These are phyloP conservation scores for Cladosporium sp. DNA, from an alignment of 2,329 filamentous ascomycete genomes.

Conservation along the genomic window DNA sequence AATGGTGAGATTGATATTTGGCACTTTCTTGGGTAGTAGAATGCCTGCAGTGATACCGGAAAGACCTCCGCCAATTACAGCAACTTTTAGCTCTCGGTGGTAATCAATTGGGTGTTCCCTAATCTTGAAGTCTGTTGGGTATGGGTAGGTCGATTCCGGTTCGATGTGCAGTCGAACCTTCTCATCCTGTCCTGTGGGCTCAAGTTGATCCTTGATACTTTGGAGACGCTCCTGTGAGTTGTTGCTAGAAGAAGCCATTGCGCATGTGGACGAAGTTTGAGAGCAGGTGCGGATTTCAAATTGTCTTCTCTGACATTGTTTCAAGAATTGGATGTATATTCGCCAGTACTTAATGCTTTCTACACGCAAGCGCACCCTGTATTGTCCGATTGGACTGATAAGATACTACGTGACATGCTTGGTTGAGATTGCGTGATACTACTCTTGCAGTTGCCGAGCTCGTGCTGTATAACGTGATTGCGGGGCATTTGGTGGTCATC, in stretches of 20 bases:
- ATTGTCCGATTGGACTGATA: background rate
- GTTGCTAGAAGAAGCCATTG: background rate
- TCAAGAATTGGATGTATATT: background rate
- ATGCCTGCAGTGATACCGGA: constrained; percentile 66
- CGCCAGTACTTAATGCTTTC: background rate
- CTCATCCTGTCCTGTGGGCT: background rate
- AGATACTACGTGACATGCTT: background rate
- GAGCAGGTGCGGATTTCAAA: background rate
- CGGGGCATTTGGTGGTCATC: constrained; percentile 1
- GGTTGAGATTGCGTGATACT: constrained; percentile 20
- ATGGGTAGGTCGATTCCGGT: constrained; percentile 26
- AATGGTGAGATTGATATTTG: constrained; percentile 65
- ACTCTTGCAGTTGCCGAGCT: background rate
- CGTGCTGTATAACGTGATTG: constrained; percentile 15
- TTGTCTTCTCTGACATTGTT: background rate
- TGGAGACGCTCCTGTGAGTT: constrained; percentile 3
- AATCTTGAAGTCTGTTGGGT: constrained; percentile 35
- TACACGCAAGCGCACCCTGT: background rate
- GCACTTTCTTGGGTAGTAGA: constrained; percentile 68
- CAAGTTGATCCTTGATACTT: background rate
- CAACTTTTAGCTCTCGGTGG: constrained; percentile 36
- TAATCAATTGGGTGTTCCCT: constrained; percentile 35
- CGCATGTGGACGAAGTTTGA: background rate
- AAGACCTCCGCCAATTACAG: constrained; percentile 66
- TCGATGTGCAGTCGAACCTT: background rate